Conservation (phyloP, 148 eudicot genomes). For the Linanthus parryae region DNA sequence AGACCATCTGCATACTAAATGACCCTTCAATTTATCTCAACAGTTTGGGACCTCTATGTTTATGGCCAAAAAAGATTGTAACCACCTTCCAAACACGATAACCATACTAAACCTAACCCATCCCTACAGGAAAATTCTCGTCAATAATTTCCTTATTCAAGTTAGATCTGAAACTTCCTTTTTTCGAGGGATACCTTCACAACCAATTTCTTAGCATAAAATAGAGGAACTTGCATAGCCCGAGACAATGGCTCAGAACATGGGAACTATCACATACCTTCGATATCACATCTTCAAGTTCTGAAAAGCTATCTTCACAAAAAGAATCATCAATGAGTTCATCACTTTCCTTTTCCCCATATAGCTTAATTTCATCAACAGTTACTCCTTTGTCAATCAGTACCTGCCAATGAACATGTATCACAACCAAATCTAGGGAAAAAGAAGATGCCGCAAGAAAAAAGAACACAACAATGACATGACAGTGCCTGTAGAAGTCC, state of each 20-base stretch:
- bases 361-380: slow-evolving; percentile 74
- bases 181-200: too few relatives aligned
- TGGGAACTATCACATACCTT: slow-evolving; percentile 40
- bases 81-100: too few relatives aligned
- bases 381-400: slow-evolving; percentile 73
- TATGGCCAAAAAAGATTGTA: too few relatives aligned
- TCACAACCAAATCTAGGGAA: not conserved
- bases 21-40: too few relatives aligned
- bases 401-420: slow-evolving; percentile 39
- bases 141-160: too few relatives aligned
- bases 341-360: slow-evolving; percentile 59
- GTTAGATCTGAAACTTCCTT: too few relatives aligned
- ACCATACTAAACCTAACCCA: too few relatives aligned
- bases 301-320: slow-evolving; percentile 57
- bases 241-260: not conserved
- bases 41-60: too few relatives aligned
- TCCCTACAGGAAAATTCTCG: too few relatives aligned
- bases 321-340: slow-evolving; percentile 53
- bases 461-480: slow-evolving; percentile 4
- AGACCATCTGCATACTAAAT: too few relatives aligned
- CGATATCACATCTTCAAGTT: slow-evolving; percentile 74
- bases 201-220: too few relatives aligned
- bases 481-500: slow-evolving; percentile 73
- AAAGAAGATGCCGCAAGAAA: not conserved
- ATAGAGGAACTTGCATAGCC: too few relatives aligned